Evolutionary conservation across 768 basidiomycete genomes (phyloP), one percentile per base, ranked within the genome.

Genomic region (Suillus paluster): DNA sequence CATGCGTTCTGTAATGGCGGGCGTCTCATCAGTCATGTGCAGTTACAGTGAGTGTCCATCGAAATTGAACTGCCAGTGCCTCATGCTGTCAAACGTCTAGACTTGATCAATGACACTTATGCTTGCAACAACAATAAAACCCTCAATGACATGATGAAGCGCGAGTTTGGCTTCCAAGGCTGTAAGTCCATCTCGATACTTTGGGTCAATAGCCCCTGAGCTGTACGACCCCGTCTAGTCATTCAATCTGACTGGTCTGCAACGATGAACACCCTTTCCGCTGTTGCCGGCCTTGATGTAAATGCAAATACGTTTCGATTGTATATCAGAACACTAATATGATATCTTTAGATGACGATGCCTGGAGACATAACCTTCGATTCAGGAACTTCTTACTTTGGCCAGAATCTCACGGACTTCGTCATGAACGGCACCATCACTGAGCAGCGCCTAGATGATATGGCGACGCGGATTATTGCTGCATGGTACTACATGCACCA

Each of bases 401-500:
- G 92, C 4, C 73, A 75, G 39, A 81, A 82, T 58, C 76, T 93
- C 10, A 83, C 86, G 1, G 70, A 77, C 34, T 85, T 84, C 11
- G 88, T 92, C 17, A 78, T 83, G 61, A 85, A 84, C 45, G 84
- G 87, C 19, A 76, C 81, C 36, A 87, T 94, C 6, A 75, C 86
- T 0, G 74, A 82, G 66, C 70, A 81, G 23, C 83, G 88, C 39
- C 76, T 90, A n/a, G 82, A 86, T 68, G 86, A 93, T 70, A 83
- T 91, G 82, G 90, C 90, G 1, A 83, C 83, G 3, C 85, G 91
- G 21, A 87, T 92, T 61, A 70, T 92, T 11, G 88, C 89, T 19
- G 82, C 83, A 8, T 92, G 86, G 82, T 87, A 70, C 41, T 79
- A 78, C 58, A 5, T 61, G 58, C 73, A 70, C 58, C 79, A 75